A percentile compares a stretch with the other conserved stretches of the same genome.
phyloP scores from a whole-genome alignment of 2,329 filamentous ascomycete species.

The Tolypocladium endophyticum region DNA sequence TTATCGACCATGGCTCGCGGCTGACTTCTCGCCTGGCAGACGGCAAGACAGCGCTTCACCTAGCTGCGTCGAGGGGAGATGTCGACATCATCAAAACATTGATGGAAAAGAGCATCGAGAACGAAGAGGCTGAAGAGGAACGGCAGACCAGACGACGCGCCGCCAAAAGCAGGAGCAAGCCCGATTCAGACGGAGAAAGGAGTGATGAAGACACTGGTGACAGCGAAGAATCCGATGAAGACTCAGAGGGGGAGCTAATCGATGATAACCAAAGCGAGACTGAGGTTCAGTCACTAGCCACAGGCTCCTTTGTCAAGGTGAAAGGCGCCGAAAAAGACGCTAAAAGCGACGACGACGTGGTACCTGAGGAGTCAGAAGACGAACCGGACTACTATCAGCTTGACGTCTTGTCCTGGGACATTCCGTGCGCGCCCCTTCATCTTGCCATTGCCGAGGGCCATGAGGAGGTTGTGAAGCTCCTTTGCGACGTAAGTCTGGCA shows the following conservation, averaged over 20 bases:
- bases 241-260: conserved; percentile 35
- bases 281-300: conserved; percentile 43
- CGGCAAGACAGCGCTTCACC: conserved; percentile 71
- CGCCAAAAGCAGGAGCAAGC: conserved; percentile 13
- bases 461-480: conserved; percentile 53
- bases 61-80: conserved; percentile 63
- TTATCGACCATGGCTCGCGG: conserved; percentile 63
- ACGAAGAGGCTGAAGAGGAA: conserved; percentile 57
- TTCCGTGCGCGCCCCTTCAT: conserved; percentile 62
- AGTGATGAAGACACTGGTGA: conserved; percentile 5
- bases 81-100: conserved; percentile 60
- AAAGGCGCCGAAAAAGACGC: conserved; percentile 29
- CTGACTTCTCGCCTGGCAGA: conserved; percentile 67
- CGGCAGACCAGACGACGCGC: conserved; percentile 39
- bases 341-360: conserved; percentile 22
- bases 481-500: conserved; percentile 45
- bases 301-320: conserved; percentile 68
- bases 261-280: conserved; percentile 37
- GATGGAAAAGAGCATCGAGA: conserved; percentile 62
- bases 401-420: conserved; percentile 72
- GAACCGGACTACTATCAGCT: conserved; percentile 74
- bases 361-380: conserved; percentile 44
- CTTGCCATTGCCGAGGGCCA: conserved; percentile 69
- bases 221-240: conserved; percentile 21
- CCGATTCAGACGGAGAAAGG: conserved; percentile 6